A percentile compares a stretch with the other conserved stretches of the same genome.
Evolutionary conservation across 1,139 yeast genomes (phyloP).

Genomic region (Candida tetrigidarum): DNA sequence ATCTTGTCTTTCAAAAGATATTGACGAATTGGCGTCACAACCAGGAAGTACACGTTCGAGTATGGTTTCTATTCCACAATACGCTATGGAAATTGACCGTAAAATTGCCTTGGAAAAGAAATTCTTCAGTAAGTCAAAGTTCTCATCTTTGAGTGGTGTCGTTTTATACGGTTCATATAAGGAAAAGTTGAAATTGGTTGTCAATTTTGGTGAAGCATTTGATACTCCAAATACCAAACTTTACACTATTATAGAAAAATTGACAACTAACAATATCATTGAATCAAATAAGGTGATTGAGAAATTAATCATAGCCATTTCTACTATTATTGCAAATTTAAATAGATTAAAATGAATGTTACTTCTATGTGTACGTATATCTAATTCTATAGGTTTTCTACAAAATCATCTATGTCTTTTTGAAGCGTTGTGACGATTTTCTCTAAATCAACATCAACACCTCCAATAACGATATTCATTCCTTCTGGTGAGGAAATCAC

Average conservation of each 20-base stretch:
- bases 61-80: conserved; percentile 22
- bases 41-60: conserved; percentile 30
- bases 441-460: conserved; percentile 16
- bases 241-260: background rate
- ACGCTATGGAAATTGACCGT: conserved; percentile 11
- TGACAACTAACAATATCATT: background rate
- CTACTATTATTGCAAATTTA: background rate
- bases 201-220: conserved; percentile 25
- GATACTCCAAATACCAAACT: conserved; percentile 12
- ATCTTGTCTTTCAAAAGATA: conserved; percentile 27
- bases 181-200: conserved; percentile 32
- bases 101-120: conserved; percentile 15
- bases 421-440: conserved; percentile 15
- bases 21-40: conserved; percentile 29
- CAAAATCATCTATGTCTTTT: conserved; percentile 15
- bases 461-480: conserved; percentile 26
- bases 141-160: conserved; percentile 29
- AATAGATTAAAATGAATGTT: background rate
- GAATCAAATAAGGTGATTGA: conserved; percentile 6
- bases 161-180: conserved; percentile 37
- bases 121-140: conserved; percentile 17
- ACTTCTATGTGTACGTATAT: background rate
- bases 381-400: conserved; percentile 3
- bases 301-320: background rate
- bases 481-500: conserved; percentile 25